These are phyloP conservation scores for Bigelowiella natans DNA, from an alignment of 78 protist species.

Conservation along the genomic window DNA sequence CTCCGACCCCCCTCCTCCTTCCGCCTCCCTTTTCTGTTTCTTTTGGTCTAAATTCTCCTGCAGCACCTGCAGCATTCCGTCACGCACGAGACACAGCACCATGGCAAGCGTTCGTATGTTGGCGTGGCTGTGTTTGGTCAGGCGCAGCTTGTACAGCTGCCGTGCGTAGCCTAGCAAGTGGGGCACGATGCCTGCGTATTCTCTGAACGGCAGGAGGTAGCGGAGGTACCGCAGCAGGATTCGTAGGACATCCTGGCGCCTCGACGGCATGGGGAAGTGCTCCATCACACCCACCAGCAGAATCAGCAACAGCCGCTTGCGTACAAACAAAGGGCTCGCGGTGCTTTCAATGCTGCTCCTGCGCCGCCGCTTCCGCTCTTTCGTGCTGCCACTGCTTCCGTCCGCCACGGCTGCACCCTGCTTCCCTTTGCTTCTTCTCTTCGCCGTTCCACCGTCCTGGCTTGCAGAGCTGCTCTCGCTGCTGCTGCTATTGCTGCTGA, in stretches of 20 bases:
- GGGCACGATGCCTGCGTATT: background rate
- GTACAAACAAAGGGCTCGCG: background rate
- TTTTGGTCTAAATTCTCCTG: too few species aligned
- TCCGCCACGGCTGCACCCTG: background rate
- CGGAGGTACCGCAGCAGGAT: background rate
- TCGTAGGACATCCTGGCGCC: background rate
- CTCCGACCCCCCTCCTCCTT: too few species aligned
- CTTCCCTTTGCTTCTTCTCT: background rate
- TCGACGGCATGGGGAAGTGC: background rate
- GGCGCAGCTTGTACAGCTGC: background rate
- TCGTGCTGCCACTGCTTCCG: too few species aligned
- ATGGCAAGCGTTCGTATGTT: too few species aligned
- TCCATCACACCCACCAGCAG: background rate
- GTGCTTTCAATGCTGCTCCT: background rate
- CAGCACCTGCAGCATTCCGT: too few species aligned
- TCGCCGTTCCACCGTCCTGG: too few species aligned
- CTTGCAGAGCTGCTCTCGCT: too few species aligned
- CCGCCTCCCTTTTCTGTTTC: too few species aligned
- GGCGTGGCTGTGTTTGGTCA: too few species aligned
- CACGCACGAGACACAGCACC: too few species aligned
- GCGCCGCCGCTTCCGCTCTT: background rate
- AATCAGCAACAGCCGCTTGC: background rate
- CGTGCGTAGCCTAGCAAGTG: background rate
- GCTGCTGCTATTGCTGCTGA: too few species aligned
- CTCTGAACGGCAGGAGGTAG: background rate